These are phyloP conservation scores for Ceratocystis destructans DNA, from an alignment of 2,329 filamentous ascomycete genomes.

Conservation along the genomic window DNA sequence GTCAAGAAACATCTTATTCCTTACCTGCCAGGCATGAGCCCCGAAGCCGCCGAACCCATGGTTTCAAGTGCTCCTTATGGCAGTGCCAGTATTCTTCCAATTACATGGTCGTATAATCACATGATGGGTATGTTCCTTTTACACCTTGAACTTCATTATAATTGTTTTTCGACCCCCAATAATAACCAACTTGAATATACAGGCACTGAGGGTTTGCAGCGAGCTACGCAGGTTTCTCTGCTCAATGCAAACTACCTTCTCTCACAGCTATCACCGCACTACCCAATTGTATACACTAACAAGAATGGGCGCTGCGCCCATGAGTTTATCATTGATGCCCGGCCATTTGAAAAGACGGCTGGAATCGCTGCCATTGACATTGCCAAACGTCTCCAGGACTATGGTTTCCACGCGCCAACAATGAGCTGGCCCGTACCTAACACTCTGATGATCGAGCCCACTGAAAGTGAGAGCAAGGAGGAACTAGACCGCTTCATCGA, in stretches of 20 bases:
- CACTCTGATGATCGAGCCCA: constrained; percentile 96
- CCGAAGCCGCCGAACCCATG: constrained; percentile 34
- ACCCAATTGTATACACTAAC: constrained; percentile 89
- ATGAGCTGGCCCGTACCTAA: constrained; percentile 95
- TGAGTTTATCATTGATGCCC: constrained; percentile 89
- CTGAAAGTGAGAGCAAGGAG: constrained; percentile 80
- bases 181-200: constrained; percentile 19
- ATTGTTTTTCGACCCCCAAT: not conserved
- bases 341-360: constrained; percentile 67
- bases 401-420: constrained; percentile 91
- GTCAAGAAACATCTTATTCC: constrained; percentile 68
- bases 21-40: constrained; percentile 50
- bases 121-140: constrained; percentile 56
- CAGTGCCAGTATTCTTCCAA: constrained; percentile 81
- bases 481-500: constrained; percentile 91
- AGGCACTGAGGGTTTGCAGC: constrained; percentile 58
- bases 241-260: constrained; percentile 97
- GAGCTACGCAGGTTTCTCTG: constrained; percentile 83
- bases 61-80: constrained; percentile 76
- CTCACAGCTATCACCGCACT: constrained; percentile 70
- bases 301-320: constrained; percentile 77
- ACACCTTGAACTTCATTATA: not conserved
- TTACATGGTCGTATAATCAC: constrained; percentile 89
- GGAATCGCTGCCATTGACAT: constrained; percentile 88
- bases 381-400: constrained; percentile 91